Evolutionary conservation across 768 basidiomycete species (phyloP).

Genomic region (Lactarius psammicola): DNA sequence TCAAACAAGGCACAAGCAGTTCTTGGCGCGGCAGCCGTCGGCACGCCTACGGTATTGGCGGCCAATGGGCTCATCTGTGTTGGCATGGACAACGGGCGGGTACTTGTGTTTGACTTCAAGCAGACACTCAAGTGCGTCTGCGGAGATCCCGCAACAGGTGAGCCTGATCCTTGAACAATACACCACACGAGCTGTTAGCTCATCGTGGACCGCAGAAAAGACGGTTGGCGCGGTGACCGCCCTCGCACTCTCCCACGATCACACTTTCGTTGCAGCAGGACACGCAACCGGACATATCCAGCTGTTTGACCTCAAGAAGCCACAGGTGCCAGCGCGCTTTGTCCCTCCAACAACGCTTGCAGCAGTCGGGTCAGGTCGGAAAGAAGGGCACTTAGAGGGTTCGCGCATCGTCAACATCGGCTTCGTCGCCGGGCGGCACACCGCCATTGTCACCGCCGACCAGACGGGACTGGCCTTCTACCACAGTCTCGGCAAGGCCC

Average conservation of each 20-base stretch:
- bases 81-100: slow-evolving; percentile 76
- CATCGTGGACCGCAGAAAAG: slow-evolving; percentile 45
- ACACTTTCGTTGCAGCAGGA: slow-evolving; percentile 88
- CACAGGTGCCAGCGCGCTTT: slow-evolving; percentile 63
- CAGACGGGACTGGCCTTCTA: slow-evolving; percentile 92
- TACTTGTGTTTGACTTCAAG: slow-evolving; percentile 86
- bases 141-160: slow-evolving; percentile 66
- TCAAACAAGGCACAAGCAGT: slow-evolving; percentile 61
- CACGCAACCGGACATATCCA: slow-evolving; percentile 83
- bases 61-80: slow-evolving; percentile 88
- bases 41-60: slow-evolving; percentile 75
- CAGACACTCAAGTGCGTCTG: slow-evolving; percentile 81
- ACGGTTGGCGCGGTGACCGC: slow-evolving; percentile 79
- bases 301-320: slow-evolving; percentile 76
- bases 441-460: slow-evolving; percentile 88
- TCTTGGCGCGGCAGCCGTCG: slow-evolving; percentile 55
- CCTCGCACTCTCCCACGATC: slow-evolving; percentile 87
- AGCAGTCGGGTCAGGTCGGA: slow-evolving; percentile 69
- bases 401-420: slow-evolving; percentile 77
- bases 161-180: not conserved
- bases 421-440: slow-evolving; percentile 90
- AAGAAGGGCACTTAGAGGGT: slow-evolving; percentile 82
- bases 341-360: slow-evolving; percentile 67
- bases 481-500: slow-evolving; percentile 88
- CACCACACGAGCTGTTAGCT: slow-evolving; percentile 14